Evolutionary conservation across 306 rosid genomes (phyloP).

Genomic region (Oxytropis ochrocephala): DNA sequence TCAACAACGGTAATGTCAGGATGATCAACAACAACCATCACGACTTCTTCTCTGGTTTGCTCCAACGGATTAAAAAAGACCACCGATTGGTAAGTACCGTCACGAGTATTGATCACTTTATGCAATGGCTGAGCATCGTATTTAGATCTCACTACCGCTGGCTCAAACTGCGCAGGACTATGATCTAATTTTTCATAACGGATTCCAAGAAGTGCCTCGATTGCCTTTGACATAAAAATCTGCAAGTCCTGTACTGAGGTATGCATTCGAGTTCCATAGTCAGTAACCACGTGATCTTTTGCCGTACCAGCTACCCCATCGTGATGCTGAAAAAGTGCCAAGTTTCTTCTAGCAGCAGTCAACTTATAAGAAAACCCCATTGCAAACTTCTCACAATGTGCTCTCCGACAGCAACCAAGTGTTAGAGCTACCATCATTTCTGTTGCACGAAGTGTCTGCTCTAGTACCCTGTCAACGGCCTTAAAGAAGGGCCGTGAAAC

Average conservation of each 20-base stretch:
- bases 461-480: conserved; percentile 95
- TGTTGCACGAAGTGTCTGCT: conserved; percentile 84
- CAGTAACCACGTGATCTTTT: conserved; percentile 84
- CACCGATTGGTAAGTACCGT: conserved; percentile 61
- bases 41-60: conserved; percentile 91
- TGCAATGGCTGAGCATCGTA: conserved; percentile 86
- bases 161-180: conserved; percentile 71
- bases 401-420: conserved; percentile 69
- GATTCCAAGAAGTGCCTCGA: conserved; percentile 79
- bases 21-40: conserved; percentile 65
- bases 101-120: conserved; percentile 53
- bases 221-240: conserved; percentile 82
- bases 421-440: conserved; percentile 82
- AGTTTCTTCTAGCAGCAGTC: conserved; percentile 95
- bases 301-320: conserved; percentile 99
- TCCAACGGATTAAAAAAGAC: conserved; percentile 70
- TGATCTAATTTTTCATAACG: conserved; percentile 72
- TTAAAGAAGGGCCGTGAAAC: conserved; percentile 96
- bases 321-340: conserved; percentile 99
- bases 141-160: conserved; percentile 74
- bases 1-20: conserved; percentile 75
- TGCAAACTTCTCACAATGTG: conserved; percentile 82
- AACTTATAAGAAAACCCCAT: conserved; percentile 75
- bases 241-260: conserved; percentile 87
- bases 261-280: conserved; percentile 93